Conservation (phyloP, 768 basidiomycete species). For the Trametes elegans region DNA sequence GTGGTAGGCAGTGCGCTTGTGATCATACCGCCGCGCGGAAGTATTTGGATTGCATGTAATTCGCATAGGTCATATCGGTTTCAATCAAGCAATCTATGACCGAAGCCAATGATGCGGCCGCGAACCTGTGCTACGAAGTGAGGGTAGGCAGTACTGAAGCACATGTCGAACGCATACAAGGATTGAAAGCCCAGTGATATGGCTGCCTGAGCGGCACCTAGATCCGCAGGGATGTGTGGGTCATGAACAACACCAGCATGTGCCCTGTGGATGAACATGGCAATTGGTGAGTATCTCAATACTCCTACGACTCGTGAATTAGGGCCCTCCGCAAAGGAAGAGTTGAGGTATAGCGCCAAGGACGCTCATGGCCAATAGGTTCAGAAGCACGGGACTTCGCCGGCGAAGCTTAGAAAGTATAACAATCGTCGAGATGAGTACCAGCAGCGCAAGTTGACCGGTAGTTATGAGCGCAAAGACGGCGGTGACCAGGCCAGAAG, state of each 20-base stretch:
- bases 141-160: background rate
- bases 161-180: background rate
- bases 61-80: background rate
- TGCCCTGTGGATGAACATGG: constrained; percentile 8
- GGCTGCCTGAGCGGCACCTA: constrained; percentile 12
- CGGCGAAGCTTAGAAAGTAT: constrained; percentile 4
- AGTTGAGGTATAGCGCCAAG: constrained; percentile 9
- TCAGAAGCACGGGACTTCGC: constrained; percentile 15
- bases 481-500: constrained; percentile 15
- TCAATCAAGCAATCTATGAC: constrained; percentile 17
- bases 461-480: constrained; percentile 16
- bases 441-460: constrained; percentile 16
- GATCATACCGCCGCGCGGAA: background rate
- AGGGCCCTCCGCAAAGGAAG: constrained; percentile 11
- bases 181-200: background rate
- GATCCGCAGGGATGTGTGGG: constrained; percentile 5
- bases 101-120: constrained; percentile 16
- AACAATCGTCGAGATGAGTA: constrained; percentile 17
- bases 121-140: constrained; percentile 6
- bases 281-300: background rate
- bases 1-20: background rate
- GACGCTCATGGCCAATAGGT: constrained; percentile 15
- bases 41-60: background rate
- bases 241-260: constrained; percentile 14
- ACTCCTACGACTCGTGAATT: background rate